These are phyloP conservation scores for Spongispora temasekensis DNA, from an alignment of 1,284 basidiomycete species.

Conservation along the genomic window DNA sequence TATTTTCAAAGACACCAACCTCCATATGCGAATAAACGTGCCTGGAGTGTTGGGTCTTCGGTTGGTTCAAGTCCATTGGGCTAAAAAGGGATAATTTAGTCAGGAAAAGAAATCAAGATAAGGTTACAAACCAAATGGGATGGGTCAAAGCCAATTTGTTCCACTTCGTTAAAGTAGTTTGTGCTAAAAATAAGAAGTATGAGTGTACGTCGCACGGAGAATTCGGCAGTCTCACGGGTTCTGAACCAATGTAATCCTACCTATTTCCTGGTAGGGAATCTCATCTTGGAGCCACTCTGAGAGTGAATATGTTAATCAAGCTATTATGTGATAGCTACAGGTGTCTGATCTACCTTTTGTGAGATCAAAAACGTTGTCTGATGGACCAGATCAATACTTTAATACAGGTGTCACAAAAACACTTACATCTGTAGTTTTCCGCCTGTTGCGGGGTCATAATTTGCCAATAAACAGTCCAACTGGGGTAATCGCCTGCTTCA, in stretches of 20 bases:
- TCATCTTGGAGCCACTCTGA: conserved; percentile 35
- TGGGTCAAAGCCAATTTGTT: conserved; percentile 25
- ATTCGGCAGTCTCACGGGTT: conserved; percentile 34
- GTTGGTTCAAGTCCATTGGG: conserved; percentile 35
- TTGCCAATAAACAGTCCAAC: conserved; percentile 38
- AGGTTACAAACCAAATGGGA: conserved; percentile 17
- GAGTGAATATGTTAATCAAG: conserved; percentile 1
- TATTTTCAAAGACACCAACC: conserved; percentile 4
- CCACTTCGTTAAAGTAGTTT: conserved; percentile 27
- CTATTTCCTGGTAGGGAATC: conserved; percentile 40
- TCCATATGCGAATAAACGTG: conserved; percentile 42
- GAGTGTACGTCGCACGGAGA: background rate
- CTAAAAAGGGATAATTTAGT: conserved; percentile 1
- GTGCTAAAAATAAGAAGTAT: conserved; percentile 7
- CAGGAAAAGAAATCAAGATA: background rate
- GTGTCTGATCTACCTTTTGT: conserved; percentile 33
- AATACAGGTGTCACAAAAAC: background rate
- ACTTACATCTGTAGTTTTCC: conserved; percentile 29
- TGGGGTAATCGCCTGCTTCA: conserved; percentile 37
- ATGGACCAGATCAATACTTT: background rate
- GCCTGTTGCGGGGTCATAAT: conserved; percentile 40
- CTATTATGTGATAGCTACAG: background rate
- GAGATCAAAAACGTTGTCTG: conserved; percentile 41
- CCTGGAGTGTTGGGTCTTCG: conserved; percentile 44
- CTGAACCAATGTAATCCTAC: conserved; percentile 37